Evolutionary conservation across 495 filamentous ascomycete species (phyloP).

Genomic region (Clohesyomyces aquaticus): DNA sequence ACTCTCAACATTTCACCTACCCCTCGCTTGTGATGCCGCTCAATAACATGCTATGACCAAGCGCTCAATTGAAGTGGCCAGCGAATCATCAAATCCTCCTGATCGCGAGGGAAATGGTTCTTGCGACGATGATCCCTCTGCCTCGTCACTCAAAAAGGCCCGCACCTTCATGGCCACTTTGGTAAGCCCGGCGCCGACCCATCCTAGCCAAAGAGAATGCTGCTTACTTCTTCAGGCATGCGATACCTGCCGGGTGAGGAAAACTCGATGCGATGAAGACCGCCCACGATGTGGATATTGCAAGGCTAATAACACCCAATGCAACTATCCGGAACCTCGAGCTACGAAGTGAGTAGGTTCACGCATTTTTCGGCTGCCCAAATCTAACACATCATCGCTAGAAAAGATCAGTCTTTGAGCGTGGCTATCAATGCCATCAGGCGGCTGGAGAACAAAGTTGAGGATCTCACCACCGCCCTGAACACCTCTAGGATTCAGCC

Average conservation of each 20-base stretch:
- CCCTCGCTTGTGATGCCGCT: no score
- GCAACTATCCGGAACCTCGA: slow-evolving; percentile 28
- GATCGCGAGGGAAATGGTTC: neutral
- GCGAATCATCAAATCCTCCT: neutral
- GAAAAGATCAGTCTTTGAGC: slow-evolving; percentile 38
- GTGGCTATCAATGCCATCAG: slow-evolving; percentile 41
- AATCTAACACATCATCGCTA: neutral
- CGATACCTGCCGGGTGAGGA: slow-evolving; percentile 29
- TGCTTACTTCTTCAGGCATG: slow-evolving; percentile 28
- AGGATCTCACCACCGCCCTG: slow-evolving; percentile 29
- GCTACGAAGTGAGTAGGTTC: slow-evolving; percentile 28
- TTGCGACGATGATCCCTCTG: neutral
- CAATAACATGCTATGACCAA: slow-evolving; percentile 35
- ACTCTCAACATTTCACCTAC: no score
- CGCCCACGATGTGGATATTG: slow-evolving; percentile 38
- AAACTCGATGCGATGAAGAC: slow-evolving; percentile 39
- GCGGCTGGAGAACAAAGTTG: slow-evolving; percentile 34
- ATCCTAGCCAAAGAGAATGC: no score
- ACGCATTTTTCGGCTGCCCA: neutral
- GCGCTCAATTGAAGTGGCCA: slow-evolving; percentile 4
- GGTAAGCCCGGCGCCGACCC: slow-evolving; percentile 12
- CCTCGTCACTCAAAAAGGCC: slow-evolving; percentile 16
- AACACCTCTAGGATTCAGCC: neutral
- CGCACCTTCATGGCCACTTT: slow-evolving; percentile 32
- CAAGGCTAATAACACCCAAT: slow-evolving; percentile 21